A percentile compares a stretch with the other conserved stretches of the same genome.
Evolutionary conservation across 345 rosid genomes (phyloP).

Genomic region (Pistacia integerrima): DNA sequence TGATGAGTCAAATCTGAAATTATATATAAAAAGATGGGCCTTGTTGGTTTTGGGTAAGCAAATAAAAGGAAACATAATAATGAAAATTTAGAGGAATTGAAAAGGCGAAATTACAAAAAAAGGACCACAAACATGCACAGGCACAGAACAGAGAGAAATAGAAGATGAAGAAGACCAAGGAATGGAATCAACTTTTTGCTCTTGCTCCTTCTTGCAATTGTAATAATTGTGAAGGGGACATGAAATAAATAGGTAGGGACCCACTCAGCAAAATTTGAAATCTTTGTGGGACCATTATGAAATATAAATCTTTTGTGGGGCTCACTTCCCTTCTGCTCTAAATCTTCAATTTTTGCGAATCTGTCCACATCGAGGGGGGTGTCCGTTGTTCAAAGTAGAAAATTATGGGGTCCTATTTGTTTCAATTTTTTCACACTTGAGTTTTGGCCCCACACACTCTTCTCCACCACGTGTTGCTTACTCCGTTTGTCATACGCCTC

Average conservation of each 20-base stretch:
- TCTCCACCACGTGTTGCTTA: conserved; percentile 25
- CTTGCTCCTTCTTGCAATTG: background rate
- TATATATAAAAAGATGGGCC: background rate
- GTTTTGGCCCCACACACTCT: background rate
- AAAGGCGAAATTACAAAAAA: background rate
- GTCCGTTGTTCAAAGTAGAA: background rate
- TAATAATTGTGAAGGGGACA: conserved; percentile 22
- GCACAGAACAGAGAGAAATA: background rate
- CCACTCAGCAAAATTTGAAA: background rate
- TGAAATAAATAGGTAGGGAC: conserved; percentile 21
- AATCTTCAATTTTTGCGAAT: conserved; percentile 32
- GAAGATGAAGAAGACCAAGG: background rate
- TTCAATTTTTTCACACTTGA: background rate
- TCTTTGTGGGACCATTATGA: conserved; percentile 13
- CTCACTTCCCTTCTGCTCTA: conserved; percentile 8
- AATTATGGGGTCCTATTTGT: background rate
- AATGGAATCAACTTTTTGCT: background rate
- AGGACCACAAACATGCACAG: conserved; percentile 16
- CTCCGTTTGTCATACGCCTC: background rate
- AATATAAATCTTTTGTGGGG: conserved; percentile 27
- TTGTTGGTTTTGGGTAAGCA: background rate
- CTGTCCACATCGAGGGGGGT: conserved; percentile 15
- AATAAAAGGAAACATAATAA: conserved; percentile 22
- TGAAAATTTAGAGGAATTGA: conserved; percentile 16
- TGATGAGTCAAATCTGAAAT: background rate